Conservation (phyloP, 108 stramenopile genomes). For the Chaetoceros tenuissimus region DNA sequence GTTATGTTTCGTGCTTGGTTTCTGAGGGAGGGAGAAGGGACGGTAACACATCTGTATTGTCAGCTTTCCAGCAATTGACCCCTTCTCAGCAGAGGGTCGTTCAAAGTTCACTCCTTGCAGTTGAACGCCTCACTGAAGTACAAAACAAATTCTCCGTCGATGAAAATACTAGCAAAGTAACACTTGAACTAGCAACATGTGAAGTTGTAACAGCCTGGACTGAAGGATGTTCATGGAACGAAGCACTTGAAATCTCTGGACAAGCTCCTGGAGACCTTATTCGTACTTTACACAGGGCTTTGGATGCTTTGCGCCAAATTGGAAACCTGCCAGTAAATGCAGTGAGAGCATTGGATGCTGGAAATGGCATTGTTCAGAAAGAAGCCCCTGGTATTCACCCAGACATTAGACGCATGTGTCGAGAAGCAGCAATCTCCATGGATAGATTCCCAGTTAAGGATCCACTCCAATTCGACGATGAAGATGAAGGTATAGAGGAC, state of each 20-base stretch:
- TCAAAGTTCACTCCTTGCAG: constrained; percentile 44
- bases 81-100: constrained; percentile 55
- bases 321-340: constrained; percentile 54
- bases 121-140: constrained; percentile 65
- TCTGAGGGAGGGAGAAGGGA: constrained; percentile 41
- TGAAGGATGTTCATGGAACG: constrained; percentile 64
- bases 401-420: constrained; percentile 48
- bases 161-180: constrained; percentile 40
- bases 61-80: constrained; percentile 43
- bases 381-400: constrained; percentile 61
- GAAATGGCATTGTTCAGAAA: constrained; percentile 12
- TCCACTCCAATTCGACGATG: constrained; percentile 56
- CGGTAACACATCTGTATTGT: constrained; percentile 30
- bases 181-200: constrained; percentile 44
- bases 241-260: constrained; percentile 62
- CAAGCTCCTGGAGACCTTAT: constrained; percentile 69
- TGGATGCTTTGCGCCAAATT: constrained; percentile 73
- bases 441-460: constrained; percentile 81
- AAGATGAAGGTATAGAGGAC: constrained; percentile 13
- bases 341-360: constrained; percentile 32
- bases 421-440: constrained; percentile 56
- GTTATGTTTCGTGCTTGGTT: constrained; percentile 66
- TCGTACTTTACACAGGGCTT: constrained; percentile 54
- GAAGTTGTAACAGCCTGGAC: constrained; percentile 80
- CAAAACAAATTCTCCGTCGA: constrained; percentile 48